These are phyloP conservation scores for Blastocystis sp. DNA, from an alignment of 352 stramenopile genomes.

Conservation along the genomic window DNA sequence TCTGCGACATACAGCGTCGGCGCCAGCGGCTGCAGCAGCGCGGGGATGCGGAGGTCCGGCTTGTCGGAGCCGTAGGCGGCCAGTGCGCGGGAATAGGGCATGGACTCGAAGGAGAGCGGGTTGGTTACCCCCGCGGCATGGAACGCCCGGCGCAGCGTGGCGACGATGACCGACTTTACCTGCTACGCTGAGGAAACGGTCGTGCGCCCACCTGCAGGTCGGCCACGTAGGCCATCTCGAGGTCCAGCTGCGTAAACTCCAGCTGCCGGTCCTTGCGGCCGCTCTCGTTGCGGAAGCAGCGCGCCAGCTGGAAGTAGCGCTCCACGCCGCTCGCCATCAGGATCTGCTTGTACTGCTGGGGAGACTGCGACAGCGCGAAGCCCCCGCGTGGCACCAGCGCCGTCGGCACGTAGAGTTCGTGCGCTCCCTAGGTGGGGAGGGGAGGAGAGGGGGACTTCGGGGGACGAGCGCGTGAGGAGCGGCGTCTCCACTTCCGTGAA, in stretches of 20 bases:
- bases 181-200: neutral
- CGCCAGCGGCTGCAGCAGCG: neutral
- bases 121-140: neutral
- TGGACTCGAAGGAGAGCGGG: neutral
- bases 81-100: neutral
- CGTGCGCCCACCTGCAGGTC: neutral
- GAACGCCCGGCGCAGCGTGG: neutral
- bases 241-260: conserved; percentile 78
- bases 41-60: conserved; percentile 2
- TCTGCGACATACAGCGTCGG: neutral
- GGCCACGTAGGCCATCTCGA: conserved; percentile 73
- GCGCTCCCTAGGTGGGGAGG: conserved; percentile 12
- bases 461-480: conserved; percentile 8
- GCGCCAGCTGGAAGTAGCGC: conserved; percentile 76
- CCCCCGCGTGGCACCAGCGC: neutral
- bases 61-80: neutral
- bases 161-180: neutral
- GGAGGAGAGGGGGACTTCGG: neutral
- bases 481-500: conserved; percentile 47
- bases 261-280: conserved; percentile 74
- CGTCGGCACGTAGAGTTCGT: conserved; percentile 37
- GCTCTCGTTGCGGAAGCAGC: conserved; percentile 76
- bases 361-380: conserved; percentile 76
- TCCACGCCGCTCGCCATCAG: conserved; percentile 76
- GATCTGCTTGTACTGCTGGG: conserved; percentile 80